These are phyloP conservation scores for Lactarius sanguifluus DNA, from an alignment of 768 basidiomycete genomes.

Conservation along the genomic window DNA sequence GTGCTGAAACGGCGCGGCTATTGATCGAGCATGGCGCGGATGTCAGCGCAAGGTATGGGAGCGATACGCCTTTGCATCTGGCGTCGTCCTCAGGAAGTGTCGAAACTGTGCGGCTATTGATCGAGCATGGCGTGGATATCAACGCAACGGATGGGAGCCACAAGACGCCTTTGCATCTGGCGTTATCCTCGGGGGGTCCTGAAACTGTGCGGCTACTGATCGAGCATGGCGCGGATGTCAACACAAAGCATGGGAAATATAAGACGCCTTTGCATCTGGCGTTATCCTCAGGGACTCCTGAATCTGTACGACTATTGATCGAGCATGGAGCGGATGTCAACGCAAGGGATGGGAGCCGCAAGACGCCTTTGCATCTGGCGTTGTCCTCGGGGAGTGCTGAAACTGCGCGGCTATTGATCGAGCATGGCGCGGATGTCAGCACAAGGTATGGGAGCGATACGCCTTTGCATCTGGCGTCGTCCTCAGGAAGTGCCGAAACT, in stretches of 20 bases:
- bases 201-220: neutral
- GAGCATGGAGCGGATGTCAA: neutral
- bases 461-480: neutral
- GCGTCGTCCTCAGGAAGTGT: too few relatives aligned
- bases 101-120: too few relatives aligned
- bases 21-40: too few relatives aligned
- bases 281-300: neutral
- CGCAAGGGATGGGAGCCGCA: neutral
- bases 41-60: too few relatives aligned
- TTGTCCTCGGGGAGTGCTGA: neutral
- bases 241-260: too few relatives aligned
- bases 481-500: neutral
- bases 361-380: neutral
- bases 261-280: neutral
- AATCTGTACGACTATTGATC: neutral
- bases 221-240: neutral
- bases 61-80: too few relatives aligned
- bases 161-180: neutral
- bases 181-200: neutral
- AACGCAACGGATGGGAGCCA: too few relatives aligned
- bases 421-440: neutral
- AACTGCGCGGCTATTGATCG: neutral
- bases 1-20: too few relatives aligned
- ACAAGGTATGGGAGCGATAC: too few relatives aligned
- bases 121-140: too few relatives aligned